Percentiles rank a stretch among this genome's conserved stretches.
These are phyloP conservation scores for Hypoxylon sp. DNA, from an alignment of 2,329 filamentous ascomycete species.

Conservation along the genomic window DNA sequence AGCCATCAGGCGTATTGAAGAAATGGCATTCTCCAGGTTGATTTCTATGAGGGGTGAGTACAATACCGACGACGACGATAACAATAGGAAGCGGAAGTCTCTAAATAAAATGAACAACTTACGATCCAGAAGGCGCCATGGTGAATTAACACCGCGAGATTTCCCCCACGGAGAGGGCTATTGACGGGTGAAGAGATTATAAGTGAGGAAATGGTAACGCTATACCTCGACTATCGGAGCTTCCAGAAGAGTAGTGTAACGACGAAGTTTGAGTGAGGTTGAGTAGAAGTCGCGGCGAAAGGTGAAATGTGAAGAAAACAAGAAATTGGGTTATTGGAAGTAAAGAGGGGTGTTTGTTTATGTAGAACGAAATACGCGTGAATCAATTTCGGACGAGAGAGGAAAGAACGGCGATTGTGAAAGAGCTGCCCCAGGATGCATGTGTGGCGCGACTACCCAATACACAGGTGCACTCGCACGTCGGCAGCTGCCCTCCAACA, in stretches of 20 bases:
- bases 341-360: background rate
- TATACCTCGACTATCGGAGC: background rate
- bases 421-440: background rate
- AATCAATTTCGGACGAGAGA: background rate
- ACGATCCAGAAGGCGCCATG: slow-evolving; percentile 5
- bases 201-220: background rate
- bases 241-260: background rate
- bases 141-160: background rate
- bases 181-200: background rate
- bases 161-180: background rate
- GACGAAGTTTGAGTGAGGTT: background rate
- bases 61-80: no score
- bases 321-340: background rate
- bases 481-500: no score
- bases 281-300: background rate
- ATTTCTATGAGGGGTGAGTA: slow-evolving; percentile 8
- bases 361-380: background rate
- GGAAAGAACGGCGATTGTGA: background rate
- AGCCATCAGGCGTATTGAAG: slow-evolving; percentile 5
- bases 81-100: background rate
- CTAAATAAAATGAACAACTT: background rate
- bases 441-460: no score
- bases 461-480: no score
- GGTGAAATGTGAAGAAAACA: background rate
- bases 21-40: background rate